Evolutionary conservation across 1,284 basidiomycete species (phyloP).

Genomic region (Fomitopsis pinicola): DNA sequence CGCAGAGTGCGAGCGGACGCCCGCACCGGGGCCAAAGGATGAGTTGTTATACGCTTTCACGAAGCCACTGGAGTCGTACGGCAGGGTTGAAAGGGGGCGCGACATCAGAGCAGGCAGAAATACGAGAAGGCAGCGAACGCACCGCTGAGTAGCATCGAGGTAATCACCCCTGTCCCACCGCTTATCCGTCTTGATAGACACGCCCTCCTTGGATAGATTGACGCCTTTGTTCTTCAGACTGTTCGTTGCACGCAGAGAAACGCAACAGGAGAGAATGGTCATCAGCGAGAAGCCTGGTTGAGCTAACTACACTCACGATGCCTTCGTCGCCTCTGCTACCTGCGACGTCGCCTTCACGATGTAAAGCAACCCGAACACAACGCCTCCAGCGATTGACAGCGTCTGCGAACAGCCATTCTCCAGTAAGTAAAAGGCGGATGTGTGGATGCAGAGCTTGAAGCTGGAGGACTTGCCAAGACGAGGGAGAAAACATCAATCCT

Average conservation of each 20-base stretch:
- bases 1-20: conserved; percentile 3
- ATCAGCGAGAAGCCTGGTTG: neutral
- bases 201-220: conserved; percentile 48
- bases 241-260: neutral
- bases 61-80: neutral
- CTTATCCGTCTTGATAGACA: conserved; percentile 59
- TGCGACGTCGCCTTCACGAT: conserved; percentile 8
- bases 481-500: conserved; percentile 12
- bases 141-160: conserved; percentile 71
- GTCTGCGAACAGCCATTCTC: conserved; percentile 9
- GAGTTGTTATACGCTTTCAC: conserved; percentile 4
- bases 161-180: conserved; percentile 58
- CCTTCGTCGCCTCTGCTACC: conserved; percentile 17
- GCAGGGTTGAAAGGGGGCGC: neutral
- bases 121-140: conserved; percentile 16
- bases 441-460: too few relatives aligned
- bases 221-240: conserved; percentile 57
- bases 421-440: neutral
- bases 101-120: neutral
- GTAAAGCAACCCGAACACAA: conserved; percentile 11
- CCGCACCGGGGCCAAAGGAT: neutral
- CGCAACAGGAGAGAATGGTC: neutral
- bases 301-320: conserved; percentile 13
- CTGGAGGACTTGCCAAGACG: conserved; percentile 3
- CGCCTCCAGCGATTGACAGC: conserved; percentile 10